A percentile compares a stretch with the other conserved stretches of the same genome.
Evolutionary conservation across 257 asterid species (phyloP).

Genomic region (Jacaranda mimosifolia): DNA sequence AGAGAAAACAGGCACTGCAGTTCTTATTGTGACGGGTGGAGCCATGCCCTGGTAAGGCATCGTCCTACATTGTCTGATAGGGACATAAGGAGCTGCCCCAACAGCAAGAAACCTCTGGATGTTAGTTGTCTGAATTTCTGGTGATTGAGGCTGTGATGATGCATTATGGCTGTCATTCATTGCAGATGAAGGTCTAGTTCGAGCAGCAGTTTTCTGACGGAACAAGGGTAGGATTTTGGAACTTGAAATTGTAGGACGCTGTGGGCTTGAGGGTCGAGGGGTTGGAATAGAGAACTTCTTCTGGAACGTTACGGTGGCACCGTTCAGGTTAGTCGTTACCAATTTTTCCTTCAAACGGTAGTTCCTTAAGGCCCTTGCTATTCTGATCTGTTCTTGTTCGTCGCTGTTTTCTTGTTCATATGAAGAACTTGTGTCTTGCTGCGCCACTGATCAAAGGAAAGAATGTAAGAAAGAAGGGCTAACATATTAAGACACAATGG

Average conservation of each 20-base stretch:
- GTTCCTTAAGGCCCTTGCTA: conserved; percentile 70
- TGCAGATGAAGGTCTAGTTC: conserved; percentile 35
- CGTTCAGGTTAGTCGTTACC: conserved; percentile 41
- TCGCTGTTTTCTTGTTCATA: conserved; percentile 64
- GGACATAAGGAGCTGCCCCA: conserved; percentile 54
- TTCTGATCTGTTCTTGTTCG: conserved; percentile 80
- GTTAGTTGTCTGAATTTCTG: conserved; percentile 38
- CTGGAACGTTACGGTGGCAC: conserved; percentile 53
- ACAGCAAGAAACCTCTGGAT: conserved; percentile 44
- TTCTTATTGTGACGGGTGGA: conserved; percentile 71
- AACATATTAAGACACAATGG: too few species aligned
- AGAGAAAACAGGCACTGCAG: conserved; percentile 73
- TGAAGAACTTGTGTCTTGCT: conserved; percentile 57
- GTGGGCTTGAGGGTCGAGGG: conserved; percentile 77
- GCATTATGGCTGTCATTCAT: conserved; percentile 38
- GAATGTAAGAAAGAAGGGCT: too few species aligned
- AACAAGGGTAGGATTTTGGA: conserved; percentile 80
- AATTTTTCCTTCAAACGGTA: conserved; percentile 59
- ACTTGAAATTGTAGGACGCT: conserved; percentile 48
- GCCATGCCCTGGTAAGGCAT: conserved; percentile 61
- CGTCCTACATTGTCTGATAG: conserved; percentile 51
- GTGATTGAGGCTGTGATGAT: conserved; percentile 15
- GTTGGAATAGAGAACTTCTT: conserved; percentile 48
- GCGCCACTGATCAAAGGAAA: conserved; percentile 57
- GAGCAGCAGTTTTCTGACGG: conserved; percentile 44